Conservation (phyloP, 2,329 filamentous ascomycete genomes). For the Trichoderma atrobrunneum region DNA sequence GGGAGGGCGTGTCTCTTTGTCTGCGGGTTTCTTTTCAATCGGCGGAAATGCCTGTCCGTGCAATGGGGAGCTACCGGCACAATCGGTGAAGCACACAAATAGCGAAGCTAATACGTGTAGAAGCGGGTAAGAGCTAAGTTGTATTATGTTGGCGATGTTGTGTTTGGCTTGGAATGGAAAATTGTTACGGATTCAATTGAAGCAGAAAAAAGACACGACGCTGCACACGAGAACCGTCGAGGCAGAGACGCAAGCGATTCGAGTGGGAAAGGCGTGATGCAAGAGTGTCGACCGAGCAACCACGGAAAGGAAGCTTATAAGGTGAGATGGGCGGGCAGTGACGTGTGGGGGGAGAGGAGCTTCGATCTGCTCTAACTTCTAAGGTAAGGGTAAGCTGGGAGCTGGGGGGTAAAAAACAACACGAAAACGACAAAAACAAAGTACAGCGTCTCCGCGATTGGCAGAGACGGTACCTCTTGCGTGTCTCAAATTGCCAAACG, state of each 20-base stretch:
- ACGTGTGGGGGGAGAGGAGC: neutral
- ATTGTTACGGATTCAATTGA: neutral
- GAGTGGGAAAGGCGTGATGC: conserved; percentile 1
- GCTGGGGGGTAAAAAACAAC: neutral
- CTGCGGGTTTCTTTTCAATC: neutral
- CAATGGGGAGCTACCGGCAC: neutral
- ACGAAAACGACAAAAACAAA: neutral
- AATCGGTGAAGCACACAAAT: neutral
- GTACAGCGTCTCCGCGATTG: neutral
- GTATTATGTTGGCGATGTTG: neutral
- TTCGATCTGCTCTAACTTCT: neutral
- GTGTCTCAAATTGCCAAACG: neutral
- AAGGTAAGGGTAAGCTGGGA: neutral
- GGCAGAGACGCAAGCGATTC: neutral
- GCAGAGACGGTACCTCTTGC: neutral
- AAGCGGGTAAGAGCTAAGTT: neutral
- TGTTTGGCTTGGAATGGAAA: neutral
- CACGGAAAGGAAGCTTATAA: conserved; percentile 5
- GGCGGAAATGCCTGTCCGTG: neutral
- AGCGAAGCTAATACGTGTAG: neutral
- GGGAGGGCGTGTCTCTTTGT: neutral
- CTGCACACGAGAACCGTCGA: neutral
- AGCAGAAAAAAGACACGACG: neutral
- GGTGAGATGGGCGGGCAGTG: neutral
- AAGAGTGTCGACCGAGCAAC: conserved; percentile 18